Evolutionary conservation across 2,329 filamentous ascomycete species (phyloP), one percentile per base, ranked within the genome.

Genomic region (Fusarium goolgardi): DNA sequence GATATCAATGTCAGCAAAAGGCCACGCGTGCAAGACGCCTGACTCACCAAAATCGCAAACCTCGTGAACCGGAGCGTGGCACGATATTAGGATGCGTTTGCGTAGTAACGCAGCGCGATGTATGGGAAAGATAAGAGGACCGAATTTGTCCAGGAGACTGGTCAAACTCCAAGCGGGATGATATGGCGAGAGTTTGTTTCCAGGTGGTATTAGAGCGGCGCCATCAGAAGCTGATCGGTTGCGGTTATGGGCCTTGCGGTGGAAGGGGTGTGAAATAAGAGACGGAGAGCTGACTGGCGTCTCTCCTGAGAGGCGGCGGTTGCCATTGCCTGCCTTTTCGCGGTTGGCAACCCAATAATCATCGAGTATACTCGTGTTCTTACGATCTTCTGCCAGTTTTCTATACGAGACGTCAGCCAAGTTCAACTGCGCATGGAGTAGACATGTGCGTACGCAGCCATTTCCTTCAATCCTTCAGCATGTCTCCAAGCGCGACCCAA

Each of bases 401-500:
- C 86, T 88, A 49, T 21, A 32, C 9, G 7, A 46, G 45, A 53
- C 50, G 58, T 79, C 53, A 78, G 75, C 59, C 56, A 44, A 31
- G 50, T 53, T 25, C 25, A 49, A 37, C 40, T 53, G 37, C 45
- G 27, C 18, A 58, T 23, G n/a, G 29, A 23, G 18, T 61, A 40
- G 41, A 40, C 49, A 31, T 29, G 44, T 51, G 76, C 83, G 70
- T 83, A 93, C 88, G 83, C 84, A 51, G 93, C 92, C 78, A 98
- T 84, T 27, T 86, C 84, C 80, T 92, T 91, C 67, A 99, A 78
- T 21, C 82, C 86, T 56, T 91, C 87, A 8, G 93, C 94, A 81
- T 97, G 94, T 70, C 90, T 87, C 96, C 96, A 99, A 53, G 91
- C 91, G 68, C 94, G 88, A 6, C 96, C 96, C 23, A 98, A 82